phyloP scores from a whole-genome alignment of 768 basidiomycete species.

The Lactifluus piperatus region DNA sequence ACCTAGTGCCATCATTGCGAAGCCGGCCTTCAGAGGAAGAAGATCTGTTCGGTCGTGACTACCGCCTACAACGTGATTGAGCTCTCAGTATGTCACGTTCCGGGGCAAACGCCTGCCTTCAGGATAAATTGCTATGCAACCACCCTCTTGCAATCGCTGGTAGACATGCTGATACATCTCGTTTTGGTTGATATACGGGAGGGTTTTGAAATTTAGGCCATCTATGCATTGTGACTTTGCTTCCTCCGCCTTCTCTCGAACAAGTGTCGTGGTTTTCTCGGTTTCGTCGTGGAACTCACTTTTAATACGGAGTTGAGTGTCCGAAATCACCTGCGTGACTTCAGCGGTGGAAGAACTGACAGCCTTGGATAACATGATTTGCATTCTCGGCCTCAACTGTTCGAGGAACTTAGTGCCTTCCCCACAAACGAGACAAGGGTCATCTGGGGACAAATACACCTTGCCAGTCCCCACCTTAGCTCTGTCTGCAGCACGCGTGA shows the following conservation, averaged over 20 bases:
- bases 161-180: slow-evolving; percentile 95
- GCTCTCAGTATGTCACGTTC: slow-evolving; percentile 7
- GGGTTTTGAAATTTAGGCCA: slow-evolving; percentile 71
- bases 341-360: slow-evolving; percentile 71
- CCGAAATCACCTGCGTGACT: slow-evolving; percentile 82
- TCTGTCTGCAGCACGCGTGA: slow-evolving; percentile 82
- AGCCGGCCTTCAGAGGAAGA: slow-evolving; percentile 93
- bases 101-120: slow-evolving; percentile 54
- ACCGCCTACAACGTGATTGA: slow-evolving; percentile 52
- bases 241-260: slow-evolving; percentile 62
- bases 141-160: slow-evolving; percentile 72
- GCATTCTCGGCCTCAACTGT: slow-evolving; percentile 69
- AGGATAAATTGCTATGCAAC: slow-evolving; percentile 94
- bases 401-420: slow-evolving; percentile 66
- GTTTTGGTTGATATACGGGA: slow-evolving; percentile 89
- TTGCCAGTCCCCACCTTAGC: slow-evolving; percentile 70
- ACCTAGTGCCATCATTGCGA: slow-evolving; percentile 95
- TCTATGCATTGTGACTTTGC: slow-evolving; percentile 42
- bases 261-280: slow-evolving; percentile 57
- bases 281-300: slow-evolving; percentile 79
- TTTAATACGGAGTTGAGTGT: slow-evolving; percentile 76
- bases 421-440: slow-evolving; percentile 77
- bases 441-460: slow-evolving; percentile 60
- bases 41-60: slow-evolving; percentile 97
- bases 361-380: slow-evolving; percentile 80